Conservation (phyloP, 768 basidiomycete species). For the Suillus occidentalis region DNA sequence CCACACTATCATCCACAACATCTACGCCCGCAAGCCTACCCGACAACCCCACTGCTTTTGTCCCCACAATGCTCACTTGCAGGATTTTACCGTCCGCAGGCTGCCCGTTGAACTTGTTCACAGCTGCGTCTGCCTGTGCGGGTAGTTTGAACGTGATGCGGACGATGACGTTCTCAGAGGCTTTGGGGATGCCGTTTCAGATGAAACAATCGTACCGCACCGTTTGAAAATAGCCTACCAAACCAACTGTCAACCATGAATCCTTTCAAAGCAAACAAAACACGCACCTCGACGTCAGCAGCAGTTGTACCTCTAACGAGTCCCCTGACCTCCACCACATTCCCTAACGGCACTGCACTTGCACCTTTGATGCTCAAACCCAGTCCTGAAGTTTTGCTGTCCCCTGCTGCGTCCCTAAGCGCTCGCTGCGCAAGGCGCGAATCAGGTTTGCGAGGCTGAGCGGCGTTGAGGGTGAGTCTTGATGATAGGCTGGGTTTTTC, state of each 20-base stretch:
- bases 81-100: conserved; percentile 81
- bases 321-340: conserved; percentile 74
- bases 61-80: conserved; percentile 63
- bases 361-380: conserved; percentile 72
- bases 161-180: conserved; percentile 49
- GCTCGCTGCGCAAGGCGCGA: conserved; percentile 60
- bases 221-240: conserved; percentile 73
- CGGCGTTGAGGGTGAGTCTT: conserved; percentile 47
- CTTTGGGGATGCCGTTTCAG: conserved; percentile 21
- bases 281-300: conserved; percentile 63
- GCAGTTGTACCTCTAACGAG: conserved; percentile 75
- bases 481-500: conserved; percentile 56
- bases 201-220: conserved; percentile 63
- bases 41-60: conserved; percentile 51
- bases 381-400: conserved; percentile 13
- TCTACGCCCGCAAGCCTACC: conserved; percentile 60
- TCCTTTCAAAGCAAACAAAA: not conserved
- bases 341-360: conserved; percentile 47
- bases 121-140: conserved; percentile 61
- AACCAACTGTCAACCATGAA: not conserved
- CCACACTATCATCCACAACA: conserved; percentile 41
- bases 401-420: conserved; percentile 56
- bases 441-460: conserved; percentile 50
- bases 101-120: conserved; percentile 75
- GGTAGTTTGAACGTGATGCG: conserved; percentile 72